Percentiles rank a stretch among this genome's conserved stretches.
These are phyloP conservation scores for Neurospora cerealis DNA, from an alignment of 495 filamentous ascomycete genomes.

Conservation along the genomic window DNA sequence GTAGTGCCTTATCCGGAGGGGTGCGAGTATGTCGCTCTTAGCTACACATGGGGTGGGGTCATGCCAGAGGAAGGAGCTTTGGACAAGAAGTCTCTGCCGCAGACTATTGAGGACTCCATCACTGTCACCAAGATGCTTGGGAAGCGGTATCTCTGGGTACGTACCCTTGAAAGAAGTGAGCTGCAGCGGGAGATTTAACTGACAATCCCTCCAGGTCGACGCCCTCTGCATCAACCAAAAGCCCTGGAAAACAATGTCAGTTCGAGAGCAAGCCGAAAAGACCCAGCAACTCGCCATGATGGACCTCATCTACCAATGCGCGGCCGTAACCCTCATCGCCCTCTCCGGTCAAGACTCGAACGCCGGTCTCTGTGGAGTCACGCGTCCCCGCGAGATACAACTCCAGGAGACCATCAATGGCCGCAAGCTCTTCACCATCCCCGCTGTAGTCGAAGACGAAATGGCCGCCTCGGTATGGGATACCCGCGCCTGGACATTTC, in stretches of 20 bases:
- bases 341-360: slow-evolving; percentile 2
- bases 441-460: background rate
- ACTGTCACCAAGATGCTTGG: slow-evolving; percentile 8
- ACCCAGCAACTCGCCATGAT: slow-evolving; percentile 7
- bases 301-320: slow-evolving; percentile 10
- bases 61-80: slow-evolving; percentile 5
- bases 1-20: slow-evolving; percentile 9
- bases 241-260: background rate
- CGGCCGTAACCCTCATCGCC: background rate
- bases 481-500: slow-evolving; percentile 12
- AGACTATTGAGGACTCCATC: slow-evolving; percentile 17
- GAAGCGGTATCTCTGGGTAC: slow-evolving; percentile 13
- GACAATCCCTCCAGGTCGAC: slow-evolving; percentile 4
- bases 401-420: slow-evolving; percentile 4
- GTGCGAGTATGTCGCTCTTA: slow-evolving; percentile 11
- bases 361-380: slow-evolving; percentile 9
- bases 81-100: slow-evolving; percentile 9
- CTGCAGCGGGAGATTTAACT: too few relatives aligned
- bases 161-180: too few relatives aligned
- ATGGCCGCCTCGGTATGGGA: background rate
- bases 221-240: slow-evolving; percentile 16
- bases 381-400: background rate
- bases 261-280: slow-evolving; percentile 2
- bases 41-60: slow-evolving; percentile 13
- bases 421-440: slow-evolving; percentile 6